A percentile compares a stretch with the other conserved stretches of the same genome.
phyloP scores from a whole-genome alignment of 805 yeast genomes.

The Clavispora santaluciae region DNA sequence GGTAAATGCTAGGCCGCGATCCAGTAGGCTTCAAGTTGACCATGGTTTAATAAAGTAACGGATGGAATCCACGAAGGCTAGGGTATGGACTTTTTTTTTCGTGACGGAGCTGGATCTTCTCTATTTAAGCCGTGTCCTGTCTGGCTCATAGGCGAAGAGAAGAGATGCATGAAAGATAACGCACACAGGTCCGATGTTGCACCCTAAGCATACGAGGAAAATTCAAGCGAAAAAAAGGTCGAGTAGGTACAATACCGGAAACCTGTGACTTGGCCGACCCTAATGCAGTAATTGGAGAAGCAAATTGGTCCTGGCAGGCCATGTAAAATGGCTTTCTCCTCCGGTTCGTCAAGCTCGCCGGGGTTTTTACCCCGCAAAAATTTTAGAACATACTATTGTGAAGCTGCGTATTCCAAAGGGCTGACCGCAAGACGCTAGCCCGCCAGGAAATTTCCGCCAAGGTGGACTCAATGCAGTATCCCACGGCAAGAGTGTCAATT shows the following conservation, averaged over 20 bases:
- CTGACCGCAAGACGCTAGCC: not conserved
- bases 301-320: not conserved
- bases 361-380: no score
- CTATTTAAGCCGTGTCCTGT: not conserved
- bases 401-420: not conserved
- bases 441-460: no score
- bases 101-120: not conserved
- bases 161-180: not conserved
- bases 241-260: not conserved
- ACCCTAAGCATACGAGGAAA: slow-evolving; percentile 31
- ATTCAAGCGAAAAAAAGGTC: slow-evolving; percentile 8
- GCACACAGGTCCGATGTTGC: slow-evolving; percentile 7
- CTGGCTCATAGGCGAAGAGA: not conserved
- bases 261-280: no score
- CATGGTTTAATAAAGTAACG: slow-evolving; percentile 5
- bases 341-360: no score
- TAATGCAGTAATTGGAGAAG: not conserved
- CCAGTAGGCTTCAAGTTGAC: slow-evolving; percentile 10
- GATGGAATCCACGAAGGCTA: no score
- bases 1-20: slow-evolving; percentile 13
- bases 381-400: no score
- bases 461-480: no score
- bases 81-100: not conserved
- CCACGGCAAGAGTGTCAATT: no score
- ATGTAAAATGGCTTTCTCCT: no score